Percentiles rank a stretch among this genome's conserved stretches.
Conservation (phyloP, 1,284 basidiomycete genomes). For the Puccinia novopanici region DNA sequence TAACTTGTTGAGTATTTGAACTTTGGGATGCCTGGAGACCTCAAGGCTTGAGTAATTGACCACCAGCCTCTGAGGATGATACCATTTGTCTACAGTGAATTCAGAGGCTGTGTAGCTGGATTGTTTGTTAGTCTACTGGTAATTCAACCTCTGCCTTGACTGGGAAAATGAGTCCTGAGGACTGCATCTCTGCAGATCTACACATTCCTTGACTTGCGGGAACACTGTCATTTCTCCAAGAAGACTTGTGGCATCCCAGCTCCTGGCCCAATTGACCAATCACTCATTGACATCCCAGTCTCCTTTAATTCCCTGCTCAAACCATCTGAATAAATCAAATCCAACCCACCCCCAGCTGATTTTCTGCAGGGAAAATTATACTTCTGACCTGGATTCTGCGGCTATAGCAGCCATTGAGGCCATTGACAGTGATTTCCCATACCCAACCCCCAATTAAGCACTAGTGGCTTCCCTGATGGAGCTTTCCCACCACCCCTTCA, state of each 20-base stretch:
- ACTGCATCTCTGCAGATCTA: not conserved
- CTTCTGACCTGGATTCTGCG: too few relatives aligned
- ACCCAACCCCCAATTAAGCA: too few relatives aligned
- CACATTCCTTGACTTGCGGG: not conserved
- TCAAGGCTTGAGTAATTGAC: not conserved
- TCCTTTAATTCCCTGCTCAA: not conserved
- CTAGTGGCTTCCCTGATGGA: too few relatives aligned
- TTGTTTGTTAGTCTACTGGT: not conserved
- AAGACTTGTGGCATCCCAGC: not conserved
- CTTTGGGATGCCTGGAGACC: not conserved
- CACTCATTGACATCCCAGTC: not conserved
- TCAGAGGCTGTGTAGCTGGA: not conserved
- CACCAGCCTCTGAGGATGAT: not conserved
- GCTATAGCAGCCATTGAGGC: not conserved
- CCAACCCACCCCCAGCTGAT: not conserved
- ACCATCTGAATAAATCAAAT: not conserved
- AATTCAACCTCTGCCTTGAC: not conserved
- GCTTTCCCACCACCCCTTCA: too few relatives aligned
- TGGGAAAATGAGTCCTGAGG: not conserved
- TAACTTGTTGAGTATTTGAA: not conserved
- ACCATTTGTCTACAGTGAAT: not conserved
- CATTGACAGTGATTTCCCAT: too few relatives aligned
- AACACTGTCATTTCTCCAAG: slow-evolving; percentile 29
- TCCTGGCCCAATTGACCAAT: not conserved
- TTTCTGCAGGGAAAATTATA: slow-evolving; percentile 14